phyloP scores from a whole-genome alignment of 257 asterid species.

The Nicotiana paniculata region DNA sequence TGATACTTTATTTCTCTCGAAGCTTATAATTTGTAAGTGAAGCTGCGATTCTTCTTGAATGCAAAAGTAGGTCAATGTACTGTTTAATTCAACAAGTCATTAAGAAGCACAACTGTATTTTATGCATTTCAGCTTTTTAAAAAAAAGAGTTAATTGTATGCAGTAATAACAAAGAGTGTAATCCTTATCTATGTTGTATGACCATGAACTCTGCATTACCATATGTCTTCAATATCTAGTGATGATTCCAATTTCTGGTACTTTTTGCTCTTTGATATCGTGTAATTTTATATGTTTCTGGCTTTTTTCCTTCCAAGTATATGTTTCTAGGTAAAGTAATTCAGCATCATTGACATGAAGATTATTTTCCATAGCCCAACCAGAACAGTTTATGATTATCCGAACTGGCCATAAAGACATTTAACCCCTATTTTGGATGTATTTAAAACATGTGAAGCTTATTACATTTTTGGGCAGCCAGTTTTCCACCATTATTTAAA shows the following conservation, averaged over 20 bases:
- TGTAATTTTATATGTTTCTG: neutral
- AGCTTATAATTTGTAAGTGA: neutral
- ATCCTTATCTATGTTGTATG: neutral
- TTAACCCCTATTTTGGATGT: neutral
- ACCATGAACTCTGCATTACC: constrained; percentile 1
- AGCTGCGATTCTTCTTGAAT: neutral
- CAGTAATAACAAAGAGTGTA: neutral
- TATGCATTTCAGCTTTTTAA: neutral
- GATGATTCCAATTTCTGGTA: neutral
- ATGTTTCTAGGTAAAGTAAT: neutral
- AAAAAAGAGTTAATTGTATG: neutral
- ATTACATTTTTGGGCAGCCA: neutral
- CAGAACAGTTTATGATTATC: neutral
- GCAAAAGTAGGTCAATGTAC: neutral
- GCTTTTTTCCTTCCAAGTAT: no score
- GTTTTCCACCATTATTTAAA: neutral
- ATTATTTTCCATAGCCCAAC: neutral
- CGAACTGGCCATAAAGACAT: neutral
- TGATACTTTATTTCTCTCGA: neutral
- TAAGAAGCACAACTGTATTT: neutral
- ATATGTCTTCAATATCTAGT: neutral
- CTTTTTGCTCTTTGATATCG: neutral
- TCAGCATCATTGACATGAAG: neutral
- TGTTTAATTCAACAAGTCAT: neutral
- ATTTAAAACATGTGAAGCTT: neutral